phyloP scores from a whole-genome alignment of 805 yeast genomes.

The Yarrowia alimentaria region DNA sequence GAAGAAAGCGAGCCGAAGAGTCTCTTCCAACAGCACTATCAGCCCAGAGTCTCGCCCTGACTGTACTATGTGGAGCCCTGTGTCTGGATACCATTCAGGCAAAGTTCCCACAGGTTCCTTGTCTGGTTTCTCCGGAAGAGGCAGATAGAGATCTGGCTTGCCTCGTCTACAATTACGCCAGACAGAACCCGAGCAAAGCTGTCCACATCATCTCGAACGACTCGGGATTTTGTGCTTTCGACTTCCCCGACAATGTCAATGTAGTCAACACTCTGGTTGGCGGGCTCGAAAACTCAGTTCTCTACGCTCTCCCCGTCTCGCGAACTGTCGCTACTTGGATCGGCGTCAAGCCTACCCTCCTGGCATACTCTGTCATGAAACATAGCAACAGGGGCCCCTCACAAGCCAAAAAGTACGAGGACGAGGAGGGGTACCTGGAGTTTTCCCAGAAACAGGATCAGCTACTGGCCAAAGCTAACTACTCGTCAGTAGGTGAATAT shows the following conservation, averaged over 20 bases:
- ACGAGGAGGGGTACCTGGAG: conserved; percentile 9
- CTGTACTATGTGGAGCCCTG: conserved; percentile 14
- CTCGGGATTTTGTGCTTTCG: conserved; percentile 21
- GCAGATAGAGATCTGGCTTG: conserved; percentile 13
- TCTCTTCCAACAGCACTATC: conserved; percentile 8
- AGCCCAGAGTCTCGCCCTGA: conserved; percentile 6
- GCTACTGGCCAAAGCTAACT: conserved; percentile 1
- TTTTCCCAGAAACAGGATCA: conserved; percentile 11
- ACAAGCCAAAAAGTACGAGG: conserved; percentile 9
- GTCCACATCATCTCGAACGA: conserved; percentile 16
- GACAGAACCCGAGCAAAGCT: conserved; percentile 2
- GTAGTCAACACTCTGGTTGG: conserved; percentile 4
- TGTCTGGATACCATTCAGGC: conserved; percentile 20
- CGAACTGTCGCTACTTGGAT: conserved; percentile 15
- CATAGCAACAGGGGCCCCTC: conserved; percentile 4
- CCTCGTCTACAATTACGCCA: conserved; percentile 13
- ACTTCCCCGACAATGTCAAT: conserved; percentile 6
- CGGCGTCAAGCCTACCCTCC: conserved; percentile 5
- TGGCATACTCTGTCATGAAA: conserved; percentile 19
- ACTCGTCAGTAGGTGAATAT: conserved; percentile 5
- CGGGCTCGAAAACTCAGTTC: conserved; percentile 13
- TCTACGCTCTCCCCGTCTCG: conserved; percentile 3
- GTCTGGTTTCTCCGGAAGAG: conserved; percentile 6
- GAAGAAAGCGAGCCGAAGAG: conserved; percentile 2
- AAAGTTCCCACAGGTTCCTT: conserved; percentile 1